phyloP scores from a whole-genome alignment of 106 monocot species.

The Hemerocallis citrina region DNA sequence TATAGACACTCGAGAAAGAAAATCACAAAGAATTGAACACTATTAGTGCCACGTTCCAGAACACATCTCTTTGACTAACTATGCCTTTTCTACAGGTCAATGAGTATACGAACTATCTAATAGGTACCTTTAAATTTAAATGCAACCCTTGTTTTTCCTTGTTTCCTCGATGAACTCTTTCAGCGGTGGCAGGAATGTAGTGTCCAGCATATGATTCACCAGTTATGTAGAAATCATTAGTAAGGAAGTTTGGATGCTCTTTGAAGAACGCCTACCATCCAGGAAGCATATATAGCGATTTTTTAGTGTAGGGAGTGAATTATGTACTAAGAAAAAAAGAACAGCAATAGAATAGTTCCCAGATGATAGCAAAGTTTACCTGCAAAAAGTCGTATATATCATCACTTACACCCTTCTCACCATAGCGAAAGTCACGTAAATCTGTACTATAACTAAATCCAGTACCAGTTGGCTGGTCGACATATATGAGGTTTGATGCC shows the following conservation, averaged over 20 bases:
- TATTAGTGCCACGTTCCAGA: background rate
- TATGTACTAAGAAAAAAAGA: background rate
- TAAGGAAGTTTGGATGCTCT: slow-evolving; percentile 32
- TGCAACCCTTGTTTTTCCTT: slow-evolving; percentile 33
- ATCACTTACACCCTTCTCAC: slow-evolving; percentile 35
- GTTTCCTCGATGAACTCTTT: slow-evolving; percentile 49
- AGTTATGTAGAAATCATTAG: slow-evolving; percentile 38
- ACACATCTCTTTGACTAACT: background rate
- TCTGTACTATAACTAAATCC: slow-evolving; percentile 49
- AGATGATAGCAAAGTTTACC: slow-evolving; percentile 5
- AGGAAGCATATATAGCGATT: background rate
- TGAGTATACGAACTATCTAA: background rate
- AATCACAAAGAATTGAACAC: background rate
- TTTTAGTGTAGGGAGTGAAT: background rate
- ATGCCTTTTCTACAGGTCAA: background rate
- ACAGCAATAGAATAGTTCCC: background rate
- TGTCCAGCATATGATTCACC: slow-evolving; percentile 51
- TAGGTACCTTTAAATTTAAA: slow-evolving; percentile 42
- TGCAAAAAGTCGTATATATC: slow-evolving; percentile 48
- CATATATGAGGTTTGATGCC: slow-evolving; percentile 45
- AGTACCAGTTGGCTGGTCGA: slow-evolving; percentile 50
- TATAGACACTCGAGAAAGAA: background rate
- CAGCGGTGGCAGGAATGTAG: slow-evolving; percentile 41
- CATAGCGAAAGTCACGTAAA: slow-evolving; percentile 33
- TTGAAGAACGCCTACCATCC: slow-evolving; percentile 35